Percentiles rank a stretch among this genome's conserved stretches.
Conservation (phyloP, 2,329 filamentous ascomycete species). For the Conoideocrella luteorostrata region DNA sequence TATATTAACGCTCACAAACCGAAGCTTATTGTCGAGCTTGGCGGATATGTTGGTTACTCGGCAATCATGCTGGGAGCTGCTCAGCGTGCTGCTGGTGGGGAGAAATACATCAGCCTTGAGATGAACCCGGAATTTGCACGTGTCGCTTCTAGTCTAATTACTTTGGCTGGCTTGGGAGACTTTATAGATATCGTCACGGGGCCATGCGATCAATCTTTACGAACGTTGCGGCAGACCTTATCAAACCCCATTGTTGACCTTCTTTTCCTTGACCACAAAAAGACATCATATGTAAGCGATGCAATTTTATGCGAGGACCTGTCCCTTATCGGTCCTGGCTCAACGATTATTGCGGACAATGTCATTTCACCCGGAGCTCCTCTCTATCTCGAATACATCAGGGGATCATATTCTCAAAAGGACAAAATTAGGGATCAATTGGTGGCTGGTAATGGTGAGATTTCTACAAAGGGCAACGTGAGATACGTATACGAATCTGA, state of each 20-base stretch:
- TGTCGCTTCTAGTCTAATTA: slow-evolving; percentile 61
- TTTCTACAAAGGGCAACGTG: slow-evolving; percentile 48
- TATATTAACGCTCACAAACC: slow-evolving; percentile 63
- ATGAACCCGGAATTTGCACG: slow-evolving; percentile 67
- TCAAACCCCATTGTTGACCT: slow-evolving; percentile 57
- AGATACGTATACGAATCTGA: slow-evolving; percentile 60
- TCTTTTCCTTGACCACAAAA: slow-evolving; percentile 76
- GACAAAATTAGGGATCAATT: slow-evolving; percentile 52
- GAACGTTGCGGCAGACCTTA: slow-evolving; percentile 49
- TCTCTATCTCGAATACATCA: slow-evolving; percentile 63
- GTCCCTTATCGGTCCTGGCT: slow-evolving; percentile 55
- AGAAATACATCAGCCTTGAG: slow-evolving; percentile 65
- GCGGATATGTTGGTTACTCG: slow-evolving; percentile 78
- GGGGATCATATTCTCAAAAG: slow-evolving; percentile 59
- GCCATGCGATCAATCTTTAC: slow-evolving; percentile 58
- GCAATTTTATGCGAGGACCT: slow-evolving; percentile 71
- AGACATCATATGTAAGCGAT: slow-evolving; percentile 67
- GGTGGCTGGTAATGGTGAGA: slow-evolving; percentile 31
- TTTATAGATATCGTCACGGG: slow-evolving; percentile 67
- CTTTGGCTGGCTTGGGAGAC: slow-evolving; percentile 66
- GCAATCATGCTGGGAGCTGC: slow-evolving; percentile 68
- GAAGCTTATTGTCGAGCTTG: slow-evolving; percentile 67
- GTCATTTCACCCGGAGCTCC: slow-evolving; percentile 66
- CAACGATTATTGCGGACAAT: slow-evolving; percentile 62
- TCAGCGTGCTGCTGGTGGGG: slow-evolving; percentile 55